Conservation (phyloP, 139 green algal species). For the Micromonas commoda region DNA sequence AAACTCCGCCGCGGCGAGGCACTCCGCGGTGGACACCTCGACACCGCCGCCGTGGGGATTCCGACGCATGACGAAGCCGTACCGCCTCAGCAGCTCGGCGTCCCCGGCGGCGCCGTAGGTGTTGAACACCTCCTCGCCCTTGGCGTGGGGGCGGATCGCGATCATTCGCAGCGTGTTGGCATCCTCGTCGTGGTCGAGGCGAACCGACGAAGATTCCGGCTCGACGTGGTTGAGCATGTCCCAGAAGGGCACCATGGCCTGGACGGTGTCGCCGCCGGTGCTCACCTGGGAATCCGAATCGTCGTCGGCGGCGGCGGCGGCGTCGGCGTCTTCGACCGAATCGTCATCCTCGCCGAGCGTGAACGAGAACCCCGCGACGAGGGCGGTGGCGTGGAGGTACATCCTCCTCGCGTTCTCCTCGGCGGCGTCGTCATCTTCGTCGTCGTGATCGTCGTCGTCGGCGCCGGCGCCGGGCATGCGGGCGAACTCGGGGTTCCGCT, state of each 20-base stretch:
- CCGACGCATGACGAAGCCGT: not conserved
- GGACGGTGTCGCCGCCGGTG: conserved; percentile 12
- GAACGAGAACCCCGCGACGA: conserved; percentile 64
- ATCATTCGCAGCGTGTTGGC: conserved; percentile 57
- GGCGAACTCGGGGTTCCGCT: not conserved
- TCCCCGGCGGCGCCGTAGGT: conserved; percentile 56
- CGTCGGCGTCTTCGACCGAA: too few relatives aligned
- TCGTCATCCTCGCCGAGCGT: conserved; percentile 54
- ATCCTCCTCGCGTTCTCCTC: not conserved
- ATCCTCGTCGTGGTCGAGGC: conserved; percentile 48
- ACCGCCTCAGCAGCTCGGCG: conserved; percentile 55
- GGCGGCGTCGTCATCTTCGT: not conserved
- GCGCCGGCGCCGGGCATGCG: not conserved
- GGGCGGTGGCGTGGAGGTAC: not conserved
- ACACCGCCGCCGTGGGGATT: conserved; percentile 11
- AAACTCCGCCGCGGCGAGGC: not conserved
- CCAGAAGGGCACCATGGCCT: conserved; percentile 65
- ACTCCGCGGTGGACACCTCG: not conserved
- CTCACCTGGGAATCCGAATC: not conserved
- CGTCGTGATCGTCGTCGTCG: conserved; percentile 1
- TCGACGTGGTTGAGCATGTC: conserved; percentile 65
- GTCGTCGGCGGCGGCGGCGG: not conserved
- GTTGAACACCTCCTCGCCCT: conserved; percentile 63
- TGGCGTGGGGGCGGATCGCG: conserved; percentile 44
- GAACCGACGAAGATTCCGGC: conserved; percentile 40